Base-by-base conservation (phyloP, 306 rosid genomes). In the apple (Malus domestica) region DNA sequence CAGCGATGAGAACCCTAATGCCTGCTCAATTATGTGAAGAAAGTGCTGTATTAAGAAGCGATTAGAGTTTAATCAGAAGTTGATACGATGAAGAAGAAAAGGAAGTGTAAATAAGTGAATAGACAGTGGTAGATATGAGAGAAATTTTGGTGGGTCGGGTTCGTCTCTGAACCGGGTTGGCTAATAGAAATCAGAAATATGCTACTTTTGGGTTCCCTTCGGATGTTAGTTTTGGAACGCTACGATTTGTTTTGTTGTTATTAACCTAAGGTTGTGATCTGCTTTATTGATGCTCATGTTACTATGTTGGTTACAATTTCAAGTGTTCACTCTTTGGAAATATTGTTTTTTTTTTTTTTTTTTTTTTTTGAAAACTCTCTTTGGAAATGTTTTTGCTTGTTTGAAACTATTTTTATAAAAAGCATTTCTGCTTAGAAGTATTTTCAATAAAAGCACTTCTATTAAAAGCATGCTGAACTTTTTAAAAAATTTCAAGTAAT, bases 1-100 rank as follows among this genome's bases (percentile, higher is more conserved):
- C 59, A 93, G 93, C 22, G 98, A 91, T 0, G 98, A 93, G 77
- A 93, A 93, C 82, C 98, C 98, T 1, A 87, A 91, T 80, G 97
- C 91, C 12, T 93, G 98, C 74, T 87, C 80, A 0, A 32, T 91
- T 38, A 88, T 93, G 97, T 93, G 89, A 83, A 25, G 89, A 83
- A 32, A 12, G 4, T 44, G 25, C 38, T 12, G 27, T n/a, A 65
- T 19, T 51, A 23, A 40, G 29, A 8, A 38, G 29, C 27, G 23
- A 38, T 11, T 10, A 5, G 25, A 27, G 38, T 14, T 29, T 23
- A 6, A 5, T 8, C 8, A 23, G 33, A 62, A 29, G 30, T 14
- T 18, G 30, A 2, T 35, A 15, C 13, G 59, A 25, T 4, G 8
- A 23, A 10, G 19, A 10, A 45, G 20, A 44, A 13, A 51, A 5